These are phyloP conservation scores for Penicillium concentricum DNA, from an alignment of 2,329 filamentous ascomycete species.

Conservation along the genomic window DNA sequence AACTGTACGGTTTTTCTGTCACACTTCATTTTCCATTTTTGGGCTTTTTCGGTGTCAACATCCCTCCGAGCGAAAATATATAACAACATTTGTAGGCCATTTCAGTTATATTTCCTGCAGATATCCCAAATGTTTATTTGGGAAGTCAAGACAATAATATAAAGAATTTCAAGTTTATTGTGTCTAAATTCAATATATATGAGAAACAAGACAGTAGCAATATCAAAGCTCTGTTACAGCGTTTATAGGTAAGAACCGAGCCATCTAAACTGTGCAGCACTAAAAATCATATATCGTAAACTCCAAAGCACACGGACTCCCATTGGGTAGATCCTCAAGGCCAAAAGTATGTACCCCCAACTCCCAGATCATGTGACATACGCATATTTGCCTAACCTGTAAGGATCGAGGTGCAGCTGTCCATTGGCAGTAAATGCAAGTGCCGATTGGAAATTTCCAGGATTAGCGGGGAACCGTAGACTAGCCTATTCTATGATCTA, in stretches of 20 bases:
- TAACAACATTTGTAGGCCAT: neutral
- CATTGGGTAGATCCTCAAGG: neutral
- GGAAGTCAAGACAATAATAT: neutral
- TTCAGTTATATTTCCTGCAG: neutral
- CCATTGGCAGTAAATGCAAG: neutral
- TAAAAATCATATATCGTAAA: neutral
- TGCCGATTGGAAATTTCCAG: neutral
- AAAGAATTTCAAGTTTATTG: neutral
- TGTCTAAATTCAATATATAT: neutral
- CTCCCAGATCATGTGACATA: neutral
- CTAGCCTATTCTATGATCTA: neutral
- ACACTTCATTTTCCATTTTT: neutral
- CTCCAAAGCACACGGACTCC: neutral
- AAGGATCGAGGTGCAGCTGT: constrained; percentile 13
- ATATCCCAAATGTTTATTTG: neutral
- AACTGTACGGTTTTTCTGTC: too few relatives aligned
- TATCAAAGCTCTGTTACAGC: neutral
- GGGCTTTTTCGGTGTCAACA: neutral
- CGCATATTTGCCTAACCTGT: constrained; percentile 16
- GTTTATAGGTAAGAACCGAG: neutral
- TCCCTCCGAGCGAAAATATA: neutral
- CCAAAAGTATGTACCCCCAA: neutral
- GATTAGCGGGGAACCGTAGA: neutral
- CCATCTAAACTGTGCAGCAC: constrained; percentile 1
- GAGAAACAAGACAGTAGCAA: neutral